Conservation (phyloP, 495 filamentous ascomycete genomes). For the Aspergillus heteromorphus region DNA sequence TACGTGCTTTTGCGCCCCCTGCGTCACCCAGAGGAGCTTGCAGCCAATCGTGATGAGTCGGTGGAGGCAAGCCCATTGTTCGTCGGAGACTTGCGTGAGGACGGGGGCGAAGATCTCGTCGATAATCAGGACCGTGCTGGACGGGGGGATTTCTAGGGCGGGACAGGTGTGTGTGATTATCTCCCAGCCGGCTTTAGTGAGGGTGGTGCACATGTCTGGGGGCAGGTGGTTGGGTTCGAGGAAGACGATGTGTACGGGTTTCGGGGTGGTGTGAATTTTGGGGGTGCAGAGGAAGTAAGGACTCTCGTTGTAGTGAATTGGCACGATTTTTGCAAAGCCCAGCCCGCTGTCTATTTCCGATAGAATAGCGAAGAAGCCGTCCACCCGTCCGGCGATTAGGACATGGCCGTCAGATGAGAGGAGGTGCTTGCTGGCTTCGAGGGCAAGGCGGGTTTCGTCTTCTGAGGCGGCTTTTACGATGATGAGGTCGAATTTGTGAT, state of each 20-base stretch:
- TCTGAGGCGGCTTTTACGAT: neutral
- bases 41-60: neutral
- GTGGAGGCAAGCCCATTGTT: slow-evolving; percentile 3
- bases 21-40: slow-evolving; percentile 29
- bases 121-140: neutral
- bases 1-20: slow-evolving; percentile 22
- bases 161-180: neutral
- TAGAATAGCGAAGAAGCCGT: too few species aligned
- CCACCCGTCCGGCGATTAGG: neutral
- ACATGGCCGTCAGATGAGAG: neutral
- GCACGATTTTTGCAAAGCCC: neutral
- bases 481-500: slow-evolving; percentile 5
- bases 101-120: slow-evolving; percentile 2
- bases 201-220: neutral
- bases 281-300: neutral
- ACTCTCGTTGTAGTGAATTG: neutral
- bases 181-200: neutral
- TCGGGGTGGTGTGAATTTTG: neutral
- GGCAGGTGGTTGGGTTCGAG: neutral
- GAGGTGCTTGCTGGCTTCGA: neutral
- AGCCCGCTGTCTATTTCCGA: neutral
- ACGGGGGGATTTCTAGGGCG: neutral
- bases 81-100: neutral
- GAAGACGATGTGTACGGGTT: neutral
- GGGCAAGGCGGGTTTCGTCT: neutral